phyloP scores from a whole-genome alignment of 2,329 filamentous ascomycete species.

The Dichotomopilus funicola region DNA sequence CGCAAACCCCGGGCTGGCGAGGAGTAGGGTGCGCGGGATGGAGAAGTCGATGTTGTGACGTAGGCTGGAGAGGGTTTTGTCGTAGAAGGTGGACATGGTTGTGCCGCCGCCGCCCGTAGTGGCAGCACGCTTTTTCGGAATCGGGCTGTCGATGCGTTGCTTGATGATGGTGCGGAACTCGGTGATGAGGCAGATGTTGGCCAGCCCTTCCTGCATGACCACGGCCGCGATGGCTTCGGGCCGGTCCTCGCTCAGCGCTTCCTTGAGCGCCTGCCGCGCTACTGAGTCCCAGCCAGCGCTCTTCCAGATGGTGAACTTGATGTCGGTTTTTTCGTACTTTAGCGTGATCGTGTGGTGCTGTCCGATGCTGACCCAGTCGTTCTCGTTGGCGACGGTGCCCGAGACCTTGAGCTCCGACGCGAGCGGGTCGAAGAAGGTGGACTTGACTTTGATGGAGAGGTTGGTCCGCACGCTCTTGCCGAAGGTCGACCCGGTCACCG shows the following conservation, averaged over 20 bases:
- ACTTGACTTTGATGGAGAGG: slow-evolving; percentile 50
- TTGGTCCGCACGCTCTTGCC: slow-evolving; percentile 51
- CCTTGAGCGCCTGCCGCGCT: slow-evolving; percentile 67
- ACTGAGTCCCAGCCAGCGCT: slow-evolving; percentile 84
- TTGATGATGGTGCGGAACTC: slow-evolving; percentile 72
- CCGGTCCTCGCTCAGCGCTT: slow-evolving; percentile 71
- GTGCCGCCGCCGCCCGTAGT: slow-evolving; percentile 59
- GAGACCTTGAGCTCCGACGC: slow-evolving; percentile 51
- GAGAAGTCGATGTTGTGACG: slow-evolving; percentile 71
- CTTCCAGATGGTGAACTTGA: slow-evolving; percentile 74
- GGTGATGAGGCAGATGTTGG: slow-evolving; percentile 77
- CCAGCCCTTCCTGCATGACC: slow-evolving; percentile 84
- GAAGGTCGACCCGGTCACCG: slow-evolving; percentile 39
- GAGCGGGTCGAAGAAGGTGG: slow-evolving; percentile 52
- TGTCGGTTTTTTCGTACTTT: slow-evolving; percentile 66
- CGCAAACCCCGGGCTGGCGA: slow-evolving; percentile 86
- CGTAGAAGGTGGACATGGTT: slow-evolving; percentile 65
- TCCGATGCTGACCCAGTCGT: slow-evolving; percentile 45
- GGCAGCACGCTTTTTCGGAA: slow-evolving; percentile 62
- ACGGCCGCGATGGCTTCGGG: slow-evolving; percentile 81
- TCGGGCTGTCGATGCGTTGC: slow-evolving; percentile 58
- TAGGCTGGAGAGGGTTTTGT: slow-evolving; percentile 67
- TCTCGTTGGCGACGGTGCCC: slow-evolving; percentile 48
- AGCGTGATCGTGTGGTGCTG: slow-evolving; percentile 65
- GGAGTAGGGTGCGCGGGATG: slow-evolving; percentile 63